These are phyloP conservation scores for Phaffia rhodozyma DNA, from an alignment of 1,284 basidiomycete genomes.

Conservation along the genomic window DNA sequence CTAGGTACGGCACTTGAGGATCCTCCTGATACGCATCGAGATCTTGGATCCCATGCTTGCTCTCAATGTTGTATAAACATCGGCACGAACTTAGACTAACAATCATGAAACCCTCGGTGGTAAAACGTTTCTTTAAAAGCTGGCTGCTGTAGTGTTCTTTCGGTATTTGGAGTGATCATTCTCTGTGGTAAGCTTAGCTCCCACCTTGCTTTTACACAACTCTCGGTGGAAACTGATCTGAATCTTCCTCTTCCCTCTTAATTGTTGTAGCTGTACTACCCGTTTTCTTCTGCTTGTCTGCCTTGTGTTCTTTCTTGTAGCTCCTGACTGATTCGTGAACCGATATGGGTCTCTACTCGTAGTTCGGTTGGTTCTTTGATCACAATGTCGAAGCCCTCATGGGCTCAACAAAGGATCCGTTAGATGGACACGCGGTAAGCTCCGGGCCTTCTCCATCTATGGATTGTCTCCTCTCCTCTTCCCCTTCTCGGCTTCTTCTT, in stretches of 20 bases:
- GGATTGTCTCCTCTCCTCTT: background rate
- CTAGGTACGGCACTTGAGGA: slow-evolving; percentile 29
- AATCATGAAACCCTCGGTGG: background rate
- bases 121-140: slow-evolving; percentile 28
- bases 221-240: background rate
- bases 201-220: background rate
- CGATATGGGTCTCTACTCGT: background rate
- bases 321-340: background rate
- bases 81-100: background rate
- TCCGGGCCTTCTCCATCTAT: background rate
- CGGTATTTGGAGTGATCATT: slow-evolving; percentile 42
- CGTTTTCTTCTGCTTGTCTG: background rate
- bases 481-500: background rate
- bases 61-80: background rate
- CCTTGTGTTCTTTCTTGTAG: background rate
- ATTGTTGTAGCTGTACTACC: slow-evolving; percentile 1
- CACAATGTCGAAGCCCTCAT: slow-evolving; percentile 38
- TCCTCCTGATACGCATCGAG: background rate
- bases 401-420: slow-evolving; percentile 38
- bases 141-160: slow-evolving; percentile 43
- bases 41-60: background rate
- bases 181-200: slow-evolving; percentile 32
- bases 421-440: slow-evolving; percentile 34
- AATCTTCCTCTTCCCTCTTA: background rate
- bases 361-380: slow-evolving; percentile 30